These are phyloP conservation scores for Penicillium brevicompactum DNA, from an alignment of 2,329 filamentous ascomycete species.

Conservation along the genomic window DNA sequence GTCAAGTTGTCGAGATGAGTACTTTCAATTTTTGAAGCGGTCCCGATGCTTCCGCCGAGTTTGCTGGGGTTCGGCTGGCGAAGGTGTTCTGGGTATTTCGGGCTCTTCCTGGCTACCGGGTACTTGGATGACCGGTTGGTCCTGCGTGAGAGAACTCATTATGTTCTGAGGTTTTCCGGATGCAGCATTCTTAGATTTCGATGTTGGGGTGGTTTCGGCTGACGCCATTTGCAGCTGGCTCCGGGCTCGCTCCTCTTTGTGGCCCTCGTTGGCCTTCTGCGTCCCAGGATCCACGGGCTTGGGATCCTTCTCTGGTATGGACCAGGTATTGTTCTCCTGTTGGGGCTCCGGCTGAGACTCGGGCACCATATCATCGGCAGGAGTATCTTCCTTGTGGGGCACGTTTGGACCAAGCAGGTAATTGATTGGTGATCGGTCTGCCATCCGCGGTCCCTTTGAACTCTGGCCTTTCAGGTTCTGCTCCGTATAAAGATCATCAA, in stretches of 20 bases:
- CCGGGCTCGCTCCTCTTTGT: neutral
- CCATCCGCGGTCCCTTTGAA: conserved; percentile 31
- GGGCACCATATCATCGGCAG: conserved; percentile 1
- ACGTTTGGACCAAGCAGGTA: conserved; percentile 31
- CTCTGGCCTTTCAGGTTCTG: conserved; percentile 47
- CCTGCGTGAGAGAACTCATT: neutral
- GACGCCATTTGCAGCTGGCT: conserved; percentile 15
- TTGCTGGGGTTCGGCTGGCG: conserved; percentile 7
- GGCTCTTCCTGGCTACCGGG: conserved; percentile 33
- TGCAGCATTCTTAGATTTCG: neutral
- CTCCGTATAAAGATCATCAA: conserved; percentile 64
- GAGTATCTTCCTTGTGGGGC: neutral
- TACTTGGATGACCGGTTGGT: conserved; percentile 27
- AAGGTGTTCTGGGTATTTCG: conserved; percentile 24
- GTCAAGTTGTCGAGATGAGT: neutral
- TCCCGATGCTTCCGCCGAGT: neutral
- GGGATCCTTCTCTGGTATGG: neutral
- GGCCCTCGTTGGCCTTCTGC: neutral
- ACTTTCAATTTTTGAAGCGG: conserved; percentile 1
- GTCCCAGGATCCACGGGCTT: neutral
- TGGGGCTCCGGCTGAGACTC: neutral
- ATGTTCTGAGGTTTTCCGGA: neutral
- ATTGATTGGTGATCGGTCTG: conserved; percentile 32
- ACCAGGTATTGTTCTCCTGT: neutral
- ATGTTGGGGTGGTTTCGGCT: neutral